Base-by-base conservation (phyloP, 768 basidiomycete species). In the Auricularia cornea region DNA sequence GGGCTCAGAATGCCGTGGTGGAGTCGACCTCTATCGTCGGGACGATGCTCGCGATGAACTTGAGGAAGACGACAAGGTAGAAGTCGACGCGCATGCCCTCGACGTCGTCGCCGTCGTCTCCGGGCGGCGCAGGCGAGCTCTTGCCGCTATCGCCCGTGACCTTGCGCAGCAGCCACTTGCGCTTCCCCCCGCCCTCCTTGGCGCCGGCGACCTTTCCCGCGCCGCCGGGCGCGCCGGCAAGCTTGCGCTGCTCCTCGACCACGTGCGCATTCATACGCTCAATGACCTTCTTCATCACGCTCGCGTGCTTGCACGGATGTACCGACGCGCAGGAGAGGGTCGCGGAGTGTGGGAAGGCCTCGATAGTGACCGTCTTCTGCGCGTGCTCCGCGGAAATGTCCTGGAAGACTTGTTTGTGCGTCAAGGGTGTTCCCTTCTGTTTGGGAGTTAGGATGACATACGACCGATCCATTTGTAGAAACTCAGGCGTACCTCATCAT, bases 281-380 rank as follows among this genome's bases (percentile, higher is more conserved):
- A 72, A 98, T 98, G 65, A 98, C 93, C 74, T 98, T 98, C 84
- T 97, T 98, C 97, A 99, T 99, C 63, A 99, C 97, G 74, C 88
- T 92, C 1, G 94, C 91, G 74, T 99, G 96, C 72, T 97, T 98
- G 84, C 96, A 99, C 2, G 96, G 96, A 74, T 99, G 96, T 12
- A 99, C 96, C 0, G 90, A 94, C 0, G 95, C 97, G 1, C 89
- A 87, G 72, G 92, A 88, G 56, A 95, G 81, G 12, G 88, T 85
- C 1, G 84, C 78, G 0, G 90, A 90, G 75, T 98, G 94, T n/a
- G 95, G 94, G 84, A 99, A 99, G 0, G 89, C 84, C 74, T 99
- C 97, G 75, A 98, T 96, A 1, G 97, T 99, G 60, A 99, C 95
- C 0, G 97, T 99, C 80, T 99, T 98, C 78, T 93, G 84, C 0